Evolutionary conservation across 2,329 filamentous ascomycete genomes (phyloP).

Genomic region (Aureobasidium vineae): DNA sequence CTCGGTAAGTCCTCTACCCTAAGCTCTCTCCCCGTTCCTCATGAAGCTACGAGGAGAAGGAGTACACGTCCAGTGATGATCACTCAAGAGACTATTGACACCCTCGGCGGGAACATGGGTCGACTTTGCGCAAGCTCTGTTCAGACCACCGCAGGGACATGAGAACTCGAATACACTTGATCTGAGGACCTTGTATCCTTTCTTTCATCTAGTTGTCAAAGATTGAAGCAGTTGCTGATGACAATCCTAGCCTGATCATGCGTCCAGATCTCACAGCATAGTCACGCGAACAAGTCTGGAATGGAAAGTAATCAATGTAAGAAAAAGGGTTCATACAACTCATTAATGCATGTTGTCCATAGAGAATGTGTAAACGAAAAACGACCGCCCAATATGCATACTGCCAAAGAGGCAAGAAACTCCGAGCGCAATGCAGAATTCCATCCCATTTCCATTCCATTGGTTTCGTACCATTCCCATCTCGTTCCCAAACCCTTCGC

Average conservation of each 20-base stretch:
- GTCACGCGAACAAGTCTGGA: background rate
- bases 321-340: conserved; percentile 17
- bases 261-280: background rate
- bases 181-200: conserved; percentile 4
- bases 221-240: background rate
- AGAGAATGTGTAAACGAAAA: conserved; percentile 9
- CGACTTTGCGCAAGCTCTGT: conserved; percentile 3
- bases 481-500: conserved; percentile 7
- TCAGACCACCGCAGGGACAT: conserved; percentile 13
- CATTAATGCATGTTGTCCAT: conserved; percentile 24
- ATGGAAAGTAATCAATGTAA: background rate
- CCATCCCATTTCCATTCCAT: conserved; percentile 7
- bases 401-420: conserved; percentile 6
- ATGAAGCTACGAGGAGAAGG: conserved; percentile 11
- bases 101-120: background rate
- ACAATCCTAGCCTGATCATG: background rate
- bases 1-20: conserved; percentile 5
- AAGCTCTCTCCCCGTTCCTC: background rate
- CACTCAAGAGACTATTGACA: conserved; percentile 23
- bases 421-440: conserved; percentile 14
- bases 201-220: background rate
- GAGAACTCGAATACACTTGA: conserved; percentile 22
- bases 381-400: conserved; percentile 19
- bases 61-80: conserved; percentile 9
- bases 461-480: conserved; percentile 10